phyloP scores from a whole-genome alignment of 2,329 filamentous ascomycete species.

The Fusarium azukiicola region DNA sequence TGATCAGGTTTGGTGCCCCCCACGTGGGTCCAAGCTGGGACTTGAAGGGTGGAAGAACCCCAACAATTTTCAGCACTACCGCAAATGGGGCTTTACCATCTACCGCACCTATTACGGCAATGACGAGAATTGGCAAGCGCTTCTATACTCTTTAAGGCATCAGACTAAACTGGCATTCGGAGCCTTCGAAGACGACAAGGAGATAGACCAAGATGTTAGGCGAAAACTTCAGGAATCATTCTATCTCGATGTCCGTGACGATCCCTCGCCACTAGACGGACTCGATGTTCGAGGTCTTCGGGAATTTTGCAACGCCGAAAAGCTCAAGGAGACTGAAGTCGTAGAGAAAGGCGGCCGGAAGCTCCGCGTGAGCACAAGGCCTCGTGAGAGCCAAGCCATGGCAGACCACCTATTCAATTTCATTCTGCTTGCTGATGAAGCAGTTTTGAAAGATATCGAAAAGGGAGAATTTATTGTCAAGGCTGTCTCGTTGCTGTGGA shows the following conservation, averaged over 20 bases:
- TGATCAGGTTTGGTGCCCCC: constrained; percentile 13
- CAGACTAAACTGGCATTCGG: constrained; percentile 25
- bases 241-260: constrained; percentile 26
- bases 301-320: constrained; percentile 18
- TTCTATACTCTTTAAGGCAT: constrained; percentile 13
- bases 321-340: constrained; percentile 20
- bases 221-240: constrained; percentile 22
- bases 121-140: constrained; percentile 24
- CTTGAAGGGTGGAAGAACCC: constrained; percentile 7
- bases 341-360: constrained; percentile 7
- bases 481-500: neutral
- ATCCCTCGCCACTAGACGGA: constrained; percentile 18
- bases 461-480: constrained; percentile 6
- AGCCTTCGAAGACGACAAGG: constrained; percentile 15
- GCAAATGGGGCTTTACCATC: constrained; percentile 36
- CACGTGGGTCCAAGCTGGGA: constrained; percentile 22
- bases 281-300: constrained; percentile 25
- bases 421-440: constrained; percentile 8
- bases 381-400: constrained; percentile 10
- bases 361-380: constrained; percentile 21
- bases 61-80: constrained; percentile 24
- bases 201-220: constrained; percentile 8
- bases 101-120: constrained; percentile 37
- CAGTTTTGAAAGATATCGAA: constrained; percentile 2
- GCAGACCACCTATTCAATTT: constrained; percentile 14